Percentiles rank a stretch among this genome's conserved stretches.
These are phyloP conservation scores for Aspergillus tamarii DNA, from an alignment of 2,329 filamentous ascomycete species.

Conservation along the genomic window DNA sequence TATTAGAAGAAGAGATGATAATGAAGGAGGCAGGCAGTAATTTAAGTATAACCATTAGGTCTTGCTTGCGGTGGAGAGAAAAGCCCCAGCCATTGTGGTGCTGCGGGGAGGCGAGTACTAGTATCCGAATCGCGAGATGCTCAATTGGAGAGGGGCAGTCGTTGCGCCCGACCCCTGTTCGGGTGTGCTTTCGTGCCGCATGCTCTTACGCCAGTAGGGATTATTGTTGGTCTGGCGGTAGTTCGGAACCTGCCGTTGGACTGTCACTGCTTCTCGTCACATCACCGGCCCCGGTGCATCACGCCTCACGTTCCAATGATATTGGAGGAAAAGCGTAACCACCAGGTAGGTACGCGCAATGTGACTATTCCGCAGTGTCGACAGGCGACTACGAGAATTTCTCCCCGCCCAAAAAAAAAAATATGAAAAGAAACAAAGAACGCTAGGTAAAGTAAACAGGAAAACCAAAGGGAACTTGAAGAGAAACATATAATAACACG, in stretches of 20 bases:
- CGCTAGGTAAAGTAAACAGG: not conserved
- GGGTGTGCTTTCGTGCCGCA: conserved; percentile 17
- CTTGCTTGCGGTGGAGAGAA: conserved; percentile 9
- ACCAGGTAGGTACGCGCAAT: not conserved
- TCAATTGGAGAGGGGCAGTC: conserved; percentile 9
- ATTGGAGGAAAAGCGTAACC: conserved; percentile 3
- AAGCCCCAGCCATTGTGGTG: conserved; percentile 4
- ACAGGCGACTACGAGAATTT: not conserved
- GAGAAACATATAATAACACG: not conserved
- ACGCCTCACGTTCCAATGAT: conserved; percentile 19
- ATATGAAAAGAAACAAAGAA: not conserved
- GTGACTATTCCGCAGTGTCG: conserved; percentile 14
- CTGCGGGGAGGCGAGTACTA: conserved; percentile 17
- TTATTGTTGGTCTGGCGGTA: conserved; percentile 19
- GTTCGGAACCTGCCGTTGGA: conserved; percentile 22
- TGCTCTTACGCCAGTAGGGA: conserved; percentile 15
- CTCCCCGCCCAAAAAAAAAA: not conserved
- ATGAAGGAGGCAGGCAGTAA: conserved; percentile 10
- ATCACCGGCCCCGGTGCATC: conserved; percentile 21
- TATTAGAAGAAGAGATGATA: not conserved
- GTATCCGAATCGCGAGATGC: conserved; percentile 16
- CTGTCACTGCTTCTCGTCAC: conserved; percentile 24
- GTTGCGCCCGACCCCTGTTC: conserved; percentile 13
- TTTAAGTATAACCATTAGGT: conserved; percentile 15
- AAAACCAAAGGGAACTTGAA: not conserved